Base-by-base conservation (phyloP, 805 yeast genomes). In the Ogataea pini region DNA sequence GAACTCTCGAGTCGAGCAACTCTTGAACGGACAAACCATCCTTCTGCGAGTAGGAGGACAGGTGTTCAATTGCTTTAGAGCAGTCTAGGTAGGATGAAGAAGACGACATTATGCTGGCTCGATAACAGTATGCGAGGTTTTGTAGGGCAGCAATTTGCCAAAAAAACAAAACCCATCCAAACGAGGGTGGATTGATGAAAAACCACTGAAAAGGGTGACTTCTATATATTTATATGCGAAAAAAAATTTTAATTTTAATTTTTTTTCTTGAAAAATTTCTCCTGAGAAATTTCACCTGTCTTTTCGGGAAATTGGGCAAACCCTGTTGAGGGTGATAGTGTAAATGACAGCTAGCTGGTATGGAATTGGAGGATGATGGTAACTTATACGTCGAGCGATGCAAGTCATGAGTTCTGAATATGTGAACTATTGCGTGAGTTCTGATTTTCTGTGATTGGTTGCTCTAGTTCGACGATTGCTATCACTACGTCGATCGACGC, bases 1-100 rank as follows among this genome's bases (percentile, higher is more conserved):
- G 86, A 61, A 75, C 70, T 59, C 81, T 75, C 44, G 97, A 89
- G 75, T 94, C 96, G 86, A 94, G 88, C 71, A 94, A 81, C 58
- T 86, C 79, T 50, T 80, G 76, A 62, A 87, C 86, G 55, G 86
- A 83, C 58, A 94, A 79, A 56, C 99, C 99, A 69, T 94, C 99
- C 67, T 79, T 83, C 61, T 75, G 70, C 49, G 78, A 55, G 77
- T 89, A 92, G 52, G 78, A 69, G 52, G 79, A 70, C 58, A 94
- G 78, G 65, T 75, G 76, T 48, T 83, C 81, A 54, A 85, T 63
- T 57, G 97, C 98, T 56, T 78, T 76, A 34, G 85, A 55, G 58
- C 64, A 64, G 60, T 80, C 80, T 66, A 54, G 51, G 42, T 43
- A 51, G 19, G 61, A 31, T 14, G 42, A 17, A 17, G 42, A 39